Evolutionary conservation across 2,329 filamentous ascomycete species (phyloP).

Genomic region (Colletotrichum australisinense): DNA sequence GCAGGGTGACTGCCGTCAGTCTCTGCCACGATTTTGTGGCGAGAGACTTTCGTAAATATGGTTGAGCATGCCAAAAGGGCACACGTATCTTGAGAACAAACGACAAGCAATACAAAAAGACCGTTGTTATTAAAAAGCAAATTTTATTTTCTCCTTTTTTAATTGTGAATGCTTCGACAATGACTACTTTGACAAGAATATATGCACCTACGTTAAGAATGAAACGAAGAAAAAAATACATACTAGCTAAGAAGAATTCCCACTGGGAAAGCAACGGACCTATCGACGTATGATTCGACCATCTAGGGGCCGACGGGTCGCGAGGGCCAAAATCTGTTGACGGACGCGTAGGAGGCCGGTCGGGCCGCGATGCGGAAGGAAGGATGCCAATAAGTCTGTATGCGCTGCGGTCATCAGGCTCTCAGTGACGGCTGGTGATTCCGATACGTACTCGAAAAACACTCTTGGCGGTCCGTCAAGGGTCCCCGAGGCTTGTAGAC

Average conservation of each 20-base stretch:
- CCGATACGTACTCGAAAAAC: slow-evolving; percentile 47
- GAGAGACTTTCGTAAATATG: slow-evolving; percentile 40
- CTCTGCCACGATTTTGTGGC: slow-evolving; percentile 50
- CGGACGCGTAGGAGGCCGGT: not conserved
- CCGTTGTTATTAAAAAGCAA: slow-evolving; percentile 9
- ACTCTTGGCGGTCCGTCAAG: not conserved
- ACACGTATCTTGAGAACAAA: slow-evolving; percentile 5
- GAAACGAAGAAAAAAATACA: slow-evolving; percentile 25
- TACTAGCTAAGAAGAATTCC: slow-evolving; percentile 18
- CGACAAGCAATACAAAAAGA: slow-evolving; percentile 4
- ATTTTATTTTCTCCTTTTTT: not conserved
- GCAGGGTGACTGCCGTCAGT: slow-evolving; percentile 70
- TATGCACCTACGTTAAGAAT: slow-evolving; percentile 10
- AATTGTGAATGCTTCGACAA: not conserved
- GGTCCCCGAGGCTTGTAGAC: not conserved
- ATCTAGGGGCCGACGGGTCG: not conserved
- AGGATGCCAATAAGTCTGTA: slow-evolving; percentile 24
- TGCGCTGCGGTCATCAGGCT: slow-evolving; percentile 35
- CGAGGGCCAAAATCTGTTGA: not conserved
- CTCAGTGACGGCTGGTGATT: slow-evolving; percentile 40
- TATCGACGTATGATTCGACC: not conserved
- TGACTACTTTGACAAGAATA: not conserved
- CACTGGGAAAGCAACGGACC: not conserved
- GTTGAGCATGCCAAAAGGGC: not conserved
- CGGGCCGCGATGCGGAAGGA: not conserved